Evolutionary conservation across 2,329 filamentous ascomycete species (phyloP), one percentile per base, ranked within the genome.

Genomic region (Xylariaceae sp.): DNA sequence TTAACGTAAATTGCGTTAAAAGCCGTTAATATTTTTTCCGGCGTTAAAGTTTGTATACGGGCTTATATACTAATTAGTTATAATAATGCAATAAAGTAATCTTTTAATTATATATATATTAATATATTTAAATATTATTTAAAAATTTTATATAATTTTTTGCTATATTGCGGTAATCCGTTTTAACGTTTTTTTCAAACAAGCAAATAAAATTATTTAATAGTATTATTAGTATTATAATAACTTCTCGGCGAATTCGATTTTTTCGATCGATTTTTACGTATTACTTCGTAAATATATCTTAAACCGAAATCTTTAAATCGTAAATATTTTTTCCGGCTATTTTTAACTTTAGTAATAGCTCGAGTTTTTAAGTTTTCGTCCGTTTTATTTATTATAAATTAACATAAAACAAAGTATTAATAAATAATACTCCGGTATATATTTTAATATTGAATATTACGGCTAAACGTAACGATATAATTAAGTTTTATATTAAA

Each of bases 291-390:
- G 17, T 47, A 14, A 47, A 11, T 18, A 47, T 31, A 18, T 47
- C 34, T 41, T 47, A 47, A 41, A 48, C 10, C 17, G 44, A 48
- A 28, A n/a, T n/a, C 31, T 48, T 42, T n/a, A n/a, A n/a, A n/a
- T n/a, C n/a, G 4, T 48, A 22, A 38, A 13, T 43, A 10, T 48
- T 36, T 42, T 48, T 48, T 48, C 7, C n/a, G n/a, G 17, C 9
- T 48, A 48, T 48, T 48, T 48, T 48, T 36, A 48, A 9, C 17
- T 48, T 48, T 48, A 48, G 19, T 17, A 43, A 31, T 17, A 43
- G n/a, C 6, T 48, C 38, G 18, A 36, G 36, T 12, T 2, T 17
- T 16, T 48, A 43, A 16, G 44, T 19, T 48, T 43, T 48, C 16
- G 12, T 43, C 12, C 11, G 12, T 12, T 48, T 48, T 14, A 13